Conservation (phyloP, 495 filamentous ascomycete genomes). For the Amphirosellinia nigrospora region DNA sequence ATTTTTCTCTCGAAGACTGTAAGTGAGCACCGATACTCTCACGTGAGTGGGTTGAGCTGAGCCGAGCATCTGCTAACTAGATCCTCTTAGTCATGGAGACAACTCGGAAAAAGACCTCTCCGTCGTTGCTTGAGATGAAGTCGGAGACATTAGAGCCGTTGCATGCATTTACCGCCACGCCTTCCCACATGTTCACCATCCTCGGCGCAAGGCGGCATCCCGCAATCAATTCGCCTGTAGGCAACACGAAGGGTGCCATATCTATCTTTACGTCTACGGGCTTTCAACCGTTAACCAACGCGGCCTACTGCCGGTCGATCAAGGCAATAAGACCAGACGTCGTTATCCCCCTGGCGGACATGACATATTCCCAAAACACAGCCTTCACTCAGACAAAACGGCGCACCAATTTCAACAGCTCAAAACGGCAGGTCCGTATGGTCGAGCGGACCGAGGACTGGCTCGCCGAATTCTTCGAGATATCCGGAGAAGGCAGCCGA, state of each 20-base stretch:
- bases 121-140: conserved; percentile 16
- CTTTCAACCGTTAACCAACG: conserved; percentile 70
- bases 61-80: conserved; percentile 14
- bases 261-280: conserved; percentile 83
- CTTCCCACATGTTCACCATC: conserved; percentile 63
- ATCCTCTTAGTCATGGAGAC: conserved; percentile 75
- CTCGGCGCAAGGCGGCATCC: conserved; percentile 80
- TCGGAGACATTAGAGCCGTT: conserved; percentile 54
- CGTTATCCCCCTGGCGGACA: conserved; percentile 76
- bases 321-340: conserved; percentile 77
- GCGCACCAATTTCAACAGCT: conserved; percentile 54
- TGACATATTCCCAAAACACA: conserved; percentile 59
- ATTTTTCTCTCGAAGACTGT: conserved; percentile 94
- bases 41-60: not conserved
- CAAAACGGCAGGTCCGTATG: conserved; percentile 80
- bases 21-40: conserved; percentile 41
- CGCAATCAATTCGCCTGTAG: conserved; percentile 71
- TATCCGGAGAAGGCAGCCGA: conserved; percentile 39
- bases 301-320: conserved; percentile 69
- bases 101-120: conserved; percentile 49
- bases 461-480: conserved; percentile 64
- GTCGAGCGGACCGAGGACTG: conserved; percentile 80
- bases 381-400: conserved; percentile 30
- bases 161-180: conserved; percentile 72
- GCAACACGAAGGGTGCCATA: conserved; percentile 75